These are phyloP conservation scores for Hypoxylon crocopeplum DNA, from an alignment of 495 filamentous ascomycete genomes.

Conservation along the genomic window DNA sequence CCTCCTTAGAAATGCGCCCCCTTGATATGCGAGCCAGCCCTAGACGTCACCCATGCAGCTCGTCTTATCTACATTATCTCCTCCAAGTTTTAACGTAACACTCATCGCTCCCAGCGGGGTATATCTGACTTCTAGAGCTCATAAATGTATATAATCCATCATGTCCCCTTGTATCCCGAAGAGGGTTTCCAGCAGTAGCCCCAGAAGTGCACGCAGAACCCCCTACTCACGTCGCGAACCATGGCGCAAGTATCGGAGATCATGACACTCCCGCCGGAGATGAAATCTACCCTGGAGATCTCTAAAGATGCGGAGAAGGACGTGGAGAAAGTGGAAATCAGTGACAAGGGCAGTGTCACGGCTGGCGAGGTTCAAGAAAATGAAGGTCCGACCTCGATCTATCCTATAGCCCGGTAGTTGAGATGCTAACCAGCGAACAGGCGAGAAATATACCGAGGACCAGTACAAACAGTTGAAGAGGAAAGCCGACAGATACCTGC, in stretches of 20 bases:
- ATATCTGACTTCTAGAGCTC: not conserved
- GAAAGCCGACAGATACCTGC: slow-evolving; percentile 40
- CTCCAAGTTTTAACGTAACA: not conserved
- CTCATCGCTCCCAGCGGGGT: not conserved
- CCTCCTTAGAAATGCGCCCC: not conserved
- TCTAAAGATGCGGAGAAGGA: slow-evolving; percentile 21
- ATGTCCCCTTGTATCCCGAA: not conserved
- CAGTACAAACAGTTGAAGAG: slow-evolving; percentile 39
- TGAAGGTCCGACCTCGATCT: slow-evolving; percentile 14
- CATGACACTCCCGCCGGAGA: slow-evolving; percentile 12
- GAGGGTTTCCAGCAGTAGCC: not conserved
- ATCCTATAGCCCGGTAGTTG: not conserved
- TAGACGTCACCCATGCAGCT: slow-evolving; percentile 5
- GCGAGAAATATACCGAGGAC: slow-evolving; percentile 36
- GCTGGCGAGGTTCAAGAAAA: slow-evolving; percentile 24
- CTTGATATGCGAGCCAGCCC: not conserved
- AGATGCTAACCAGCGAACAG: slow-evolving; percentile 11
- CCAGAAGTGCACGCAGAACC: not conserved
- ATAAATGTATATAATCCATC: slow-evolving; percentile 13
- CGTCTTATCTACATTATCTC: slow-evolving; percentile 24
- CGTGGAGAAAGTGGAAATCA: slow-evolving; percentile 26
- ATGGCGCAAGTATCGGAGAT: slow-evolving; percentile 26
- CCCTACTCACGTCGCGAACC: not conserved
- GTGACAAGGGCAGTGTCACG: slow-evolving; percentile 31
- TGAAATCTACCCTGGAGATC: slow-evolving; percentile 5